Evolutionary conservation across 2,329 filamentous ascomycete genomes (phyloP), one percentile per base, ranked within the genome.

Genomic region (Dactylonectria estremocensis): DNA sequence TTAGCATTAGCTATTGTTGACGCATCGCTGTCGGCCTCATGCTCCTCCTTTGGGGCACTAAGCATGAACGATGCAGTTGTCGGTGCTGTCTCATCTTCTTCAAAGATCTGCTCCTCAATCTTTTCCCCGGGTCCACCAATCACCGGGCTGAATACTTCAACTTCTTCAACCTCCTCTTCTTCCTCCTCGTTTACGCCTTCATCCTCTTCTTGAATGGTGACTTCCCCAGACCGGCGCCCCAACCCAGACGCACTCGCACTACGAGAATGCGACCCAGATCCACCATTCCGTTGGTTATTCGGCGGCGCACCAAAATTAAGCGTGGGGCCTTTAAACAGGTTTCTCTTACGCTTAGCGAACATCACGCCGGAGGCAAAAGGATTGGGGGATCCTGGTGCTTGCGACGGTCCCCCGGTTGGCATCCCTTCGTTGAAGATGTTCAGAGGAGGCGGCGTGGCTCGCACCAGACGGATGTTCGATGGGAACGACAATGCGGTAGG

Each of bases 321-420:
- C 80, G 90, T 90, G 0, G 94, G 94, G 0, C 94, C 94, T 78
- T 95, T 95, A 84, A 97, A 96, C 2, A 95, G 80, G 63, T 90
- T 94, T 65, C 92, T 88, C 82, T 95, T 97, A 65, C 93, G 84
- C 78, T 94, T 94, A 1, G 94, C 93, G 76, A 96, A 97, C 50
- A 94, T 84, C 0, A 96, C 87, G 3, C 91, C 90, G 0, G 87
- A 86, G 3, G 83, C 84, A 64, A 89, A 89, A 1, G 90, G 91
- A 24, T 87, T 90, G 1, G 88, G 87, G 5, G 87, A 90, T 0
- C 85, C 84, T 5, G 84, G 84, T 63, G 86, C 78, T 77, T 87
- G 77, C 56, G 37, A 74, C 40, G 68, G 64, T 5, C 79, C 80
- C 20, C 77, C 78, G 22, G 81, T 80, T 1, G 88, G 86, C 81